Evolutionary conservation across 2,329 filamentous ascomycete species (phyloP).

Genomic region (Teratosphaeria epicoccoides): DNA sequence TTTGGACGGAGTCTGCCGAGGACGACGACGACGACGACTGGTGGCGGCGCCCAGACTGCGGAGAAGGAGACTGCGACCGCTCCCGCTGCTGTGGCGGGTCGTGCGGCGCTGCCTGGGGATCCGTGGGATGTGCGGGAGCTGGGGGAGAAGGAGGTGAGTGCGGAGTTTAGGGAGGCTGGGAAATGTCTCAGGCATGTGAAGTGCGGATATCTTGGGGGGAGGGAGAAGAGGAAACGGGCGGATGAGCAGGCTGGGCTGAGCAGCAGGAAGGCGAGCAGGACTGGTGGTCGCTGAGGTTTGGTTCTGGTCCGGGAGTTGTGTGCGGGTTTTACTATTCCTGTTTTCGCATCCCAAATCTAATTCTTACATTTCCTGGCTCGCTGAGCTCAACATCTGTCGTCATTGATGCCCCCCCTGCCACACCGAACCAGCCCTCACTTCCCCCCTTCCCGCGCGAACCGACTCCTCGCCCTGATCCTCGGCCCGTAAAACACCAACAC

Average conservation of each 20-base stretch:
- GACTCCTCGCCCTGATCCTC: conserved; percentile 62
- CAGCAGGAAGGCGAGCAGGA: background rate
- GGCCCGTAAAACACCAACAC: conserved; percentile 70
- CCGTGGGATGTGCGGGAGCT: background rate
- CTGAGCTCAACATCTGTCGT: no score
- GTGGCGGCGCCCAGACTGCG: background rate
- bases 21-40: no score
- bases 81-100: background rate
- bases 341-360: no score
- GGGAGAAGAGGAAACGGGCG: background rate
- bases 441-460: conserved; percentile 49
- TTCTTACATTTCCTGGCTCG: no score
- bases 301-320: no score
- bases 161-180: background rate
- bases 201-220: background rate
- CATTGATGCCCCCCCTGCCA: no score
- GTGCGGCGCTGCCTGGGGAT: background rate
- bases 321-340: no score
- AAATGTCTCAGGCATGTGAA: background rate
- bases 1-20: no score
- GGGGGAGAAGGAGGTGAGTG: background rate
- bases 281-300: background rate
- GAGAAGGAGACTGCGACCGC: background rate
- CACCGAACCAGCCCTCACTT: no score
- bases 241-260: background rate